Base-by-base conservation (phyloP, 208 protist genomes). In the Porcisia hertigi region DNA sequence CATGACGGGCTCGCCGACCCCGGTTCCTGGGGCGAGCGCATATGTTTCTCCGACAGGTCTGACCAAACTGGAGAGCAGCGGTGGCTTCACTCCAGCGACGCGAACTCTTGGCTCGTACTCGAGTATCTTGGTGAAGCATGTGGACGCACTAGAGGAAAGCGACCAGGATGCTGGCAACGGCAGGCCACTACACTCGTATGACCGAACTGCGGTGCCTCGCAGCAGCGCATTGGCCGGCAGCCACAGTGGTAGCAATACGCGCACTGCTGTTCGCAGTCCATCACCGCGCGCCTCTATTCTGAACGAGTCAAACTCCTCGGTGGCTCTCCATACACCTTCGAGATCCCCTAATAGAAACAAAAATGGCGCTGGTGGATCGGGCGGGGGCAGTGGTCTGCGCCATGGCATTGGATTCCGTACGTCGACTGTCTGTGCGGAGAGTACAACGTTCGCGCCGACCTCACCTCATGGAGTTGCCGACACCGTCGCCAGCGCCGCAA, bases 401-500 rank as follows among this genome's bases (percentile, higher is more conserved):
- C 77, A 89, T 25, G 81, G 81, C 12, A 84, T 84, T 57, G 81
- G 80, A 45, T 86, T 86, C 43, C 76, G 77, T 41, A 84, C 69
- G 59, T 67, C 75, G n/a, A n/a, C 69, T 45, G 52, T 62, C 20
- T 76, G 71, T 0, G 77, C 71, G 1, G 77, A 76, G 12, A 55
- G 34, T 0, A 67, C 58, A 43, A 34, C 36, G 2, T 53, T 36
- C 12, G 16, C n/a, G 11, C 71, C 67, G 11, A 18, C 69, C 6
- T 62, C 69, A 16, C 9, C 43, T 6, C 7, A 9, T 25, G 23
- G 41, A 6, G 41, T 43, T 11, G 23, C 18, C 16, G 69, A 39
- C 25, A 25, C 30, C 23, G 65, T 57, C 49, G 75, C 25, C 49
- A 69, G 77, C 18, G 60, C 57, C 6, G 73, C 49, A n/a, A 41